A percentile compares a stretch with the other conserved stretches of the same genome.
Conservation (phyloP, 768 basidiomycete species). For the Tylopilus plumbeoviolaceoides region DNA sequence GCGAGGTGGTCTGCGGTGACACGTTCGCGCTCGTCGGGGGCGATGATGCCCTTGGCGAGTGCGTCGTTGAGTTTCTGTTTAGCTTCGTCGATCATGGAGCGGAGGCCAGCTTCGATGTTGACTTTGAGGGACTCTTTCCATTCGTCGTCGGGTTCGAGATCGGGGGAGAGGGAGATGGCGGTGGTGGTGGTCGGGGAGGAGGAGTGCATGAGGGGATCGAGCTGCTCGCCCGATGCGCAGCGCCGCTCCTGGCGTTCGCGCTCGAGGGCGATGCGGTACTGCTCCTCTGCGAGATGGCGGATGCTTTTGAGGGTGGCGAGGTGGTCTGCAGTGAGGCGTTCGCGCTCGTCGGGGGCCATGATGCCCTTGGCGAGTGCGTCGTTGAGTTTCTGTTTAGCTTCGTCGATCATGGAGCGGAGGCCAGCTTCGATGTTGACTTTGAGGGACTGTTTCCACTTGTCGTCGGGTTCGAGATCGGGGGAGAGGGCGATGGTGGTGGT, state of each 20-base stretch:
- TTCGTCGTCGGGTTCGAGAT: constrained; percentile 48
- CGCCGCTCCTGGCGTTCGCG: constrained; percentile 48
- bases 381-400: constrained; percentile 59
- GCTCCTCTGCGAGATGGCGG: constrained; percentile 42
- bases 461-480: constrained; percentile 45
- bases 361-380: constrained; percentile 45
- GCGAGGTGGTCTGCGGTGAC: constrained; percentile 37
- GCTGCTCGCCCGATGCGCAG: constrained; percentile 40
- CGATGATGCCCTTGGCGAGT: constrained; percentile 41
- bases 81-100: constrained; percentile 53
- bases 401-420: constrained; percentile 43
- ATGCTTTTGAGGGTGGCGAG: constrained; percentile 41
- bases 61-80: constrained; percentile 53
- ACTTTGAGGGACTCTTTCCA: constrained; percentile 49
- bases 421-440: constrained; percentile 49
- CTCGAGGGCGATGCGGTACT: constrained; percentile 41
- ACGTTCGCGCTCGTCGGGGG: constrained; percentile 31
- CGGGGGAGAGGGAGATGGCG: constrained; percentile 11
- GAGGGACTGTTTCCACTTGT: constrained; percentile 48
- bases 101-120: constrained; percentile 47
- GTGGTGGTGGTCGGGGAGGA: constrained; percentile 9
- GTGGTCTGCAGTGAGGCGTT: constrained; percentile 39
- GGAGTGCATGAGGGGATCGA: no score
- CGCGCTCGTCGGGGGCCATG: constrained; percentile 30
- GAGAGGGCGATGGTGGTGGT: constrained; percentile 6